A percentile compares a stretch with the other conserved stretches of the same genome.
phyloP scores from a whole-genome alignment of 306 rosid genomes.

The Dicorynia guianensis region DNA sequence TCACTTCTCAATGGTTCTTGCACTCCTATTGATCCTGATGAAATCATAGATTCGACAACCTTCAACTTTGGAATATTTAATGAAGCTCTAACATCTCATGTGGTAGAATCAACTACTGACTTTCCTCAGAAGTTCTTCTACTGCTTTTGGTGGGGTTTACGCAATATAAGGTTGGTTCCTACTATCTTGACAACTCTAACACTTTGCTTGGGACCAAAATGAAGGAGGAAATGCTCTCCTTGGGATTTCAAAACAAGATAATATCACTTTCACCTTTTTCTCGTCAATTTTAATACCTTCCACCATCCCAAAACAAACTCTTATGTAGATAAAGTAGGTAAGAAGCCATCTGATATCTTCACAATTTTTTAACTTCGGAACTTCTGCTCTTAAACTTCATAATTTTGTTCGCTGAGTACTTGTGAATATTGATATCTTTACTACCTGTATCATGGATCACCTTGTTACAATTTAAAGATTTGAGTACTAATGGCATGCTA shows the following conservation, averaged over 20 bases:
- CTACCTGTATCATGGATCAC: background rate
- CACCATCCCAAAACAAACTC: no score
- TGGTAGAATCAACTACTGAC: conserved; percentile 42
- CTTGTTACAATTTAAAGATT: background rate
- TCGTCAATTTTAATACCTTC: no score
- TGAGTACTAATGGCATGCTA: background rate
- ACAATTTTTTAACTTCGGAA: conserved; percentile 27
- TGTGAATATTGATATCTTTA: background rate
- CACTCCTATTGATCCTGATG: conserved; percentile 43
- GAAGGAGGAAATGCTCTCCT: no score
- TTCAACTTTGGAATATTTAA: conserved; percentile 75
- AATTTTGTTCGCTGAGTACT: background rate
- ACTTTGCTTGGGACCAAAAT: no score
- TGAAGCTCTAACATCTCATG: conserved; percentile 57
- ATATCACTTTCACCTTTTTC: no score
- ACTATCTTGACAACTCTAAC: no score
- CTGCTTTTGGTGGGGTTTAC: conserved; percentile 98
- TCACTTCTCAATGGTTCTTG: conserved; percentile 44
- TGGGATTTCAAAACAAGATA: no score
- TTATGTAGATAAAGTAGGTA: no score
- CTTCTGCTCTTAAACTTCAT: conserved; percentile 7
- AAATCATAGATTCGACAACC: conserved; percentile 7
- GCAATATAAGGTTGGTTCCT: conserved; percentile 67
- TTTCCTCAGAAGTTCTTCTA: conserved; percentile 67
- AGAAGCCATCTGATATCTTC: no score